A percentile compares a stretch with the other conserved stretches of the same genome.
Conservation (phyloP, 1,284 basidiomycete species). For the Golubevia pallescens region DNA sequence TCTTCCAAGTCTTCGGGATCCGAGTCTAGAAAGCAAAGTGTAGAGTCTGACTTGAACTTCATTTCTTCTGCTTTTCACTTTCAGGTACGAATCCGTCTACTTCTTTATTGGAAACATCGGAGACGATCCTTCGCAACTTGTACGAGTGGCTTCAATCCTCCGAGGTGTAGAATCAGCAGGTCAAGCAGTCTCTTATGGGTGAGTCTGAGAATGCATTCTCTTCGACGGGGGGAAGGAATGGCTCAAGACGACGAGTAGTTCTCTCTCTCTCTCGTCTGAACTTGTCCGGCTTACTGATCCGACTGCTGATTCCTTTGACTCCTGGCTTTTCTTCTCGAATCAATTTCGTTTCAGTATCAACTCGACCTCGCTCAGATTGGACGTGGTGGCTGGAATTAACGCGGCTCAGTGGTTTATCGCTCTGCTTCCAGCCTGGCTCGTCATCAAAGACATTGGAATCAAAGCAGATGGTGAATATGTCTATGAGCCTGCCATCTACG, state of each 20-base stretch:
- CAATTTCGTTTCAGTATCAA: slow-evolving; percentile 36
- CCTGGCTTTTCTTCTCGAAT: not conserved
- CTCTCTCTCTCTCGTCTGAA: no score
- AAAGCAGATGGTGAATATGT: slow-evolving; percentile 31
- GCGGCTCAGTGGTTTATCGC: slow-evolving; percentile 36
- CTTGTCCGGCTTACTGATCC: no score
- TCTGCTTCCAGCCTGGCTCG: slow-evolving; percentile 41
- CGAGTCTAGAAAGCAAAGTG: not conserved
- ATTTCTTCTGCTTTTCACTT: not conserved
- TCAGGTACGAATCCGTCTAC: slow-evolving; percentile 33
- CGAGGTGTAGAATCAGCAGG: slow-evolving; percentile 47
- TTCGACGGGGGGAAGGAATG: no score
- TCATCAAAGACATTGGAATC: slow-evolving; percentile 38
- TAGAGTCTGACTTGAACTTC: no score
- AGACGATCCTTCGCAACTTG: slow-evolving; percentile 37
- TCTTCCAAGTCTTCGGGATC: not conserved
- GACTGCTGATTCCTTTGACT: no score
- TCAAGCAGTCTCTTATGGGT: slow-evolving; percentile 32
- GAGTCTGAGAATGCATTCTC: no score
- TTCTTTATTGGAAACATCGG: slow-evolving; percentile 30
- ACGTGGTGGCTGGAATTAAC: slow-evolving; percentile 43
- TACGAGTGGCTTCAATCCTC: slow-evolving; percentile 38
- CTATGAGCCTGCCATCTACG: slow-evolving; percentile 34
- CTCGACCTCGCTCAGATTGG: slow-evolving; percentile 37
- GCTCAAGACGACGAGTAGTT: no score